A percentile compares a stretch with the other conserved stretches of the same genome.
phyloP scores from a whole-genome alignment of 2,329 filamentous ascomycete genomes.

The Ophiosphaerella korrae region DNA sequence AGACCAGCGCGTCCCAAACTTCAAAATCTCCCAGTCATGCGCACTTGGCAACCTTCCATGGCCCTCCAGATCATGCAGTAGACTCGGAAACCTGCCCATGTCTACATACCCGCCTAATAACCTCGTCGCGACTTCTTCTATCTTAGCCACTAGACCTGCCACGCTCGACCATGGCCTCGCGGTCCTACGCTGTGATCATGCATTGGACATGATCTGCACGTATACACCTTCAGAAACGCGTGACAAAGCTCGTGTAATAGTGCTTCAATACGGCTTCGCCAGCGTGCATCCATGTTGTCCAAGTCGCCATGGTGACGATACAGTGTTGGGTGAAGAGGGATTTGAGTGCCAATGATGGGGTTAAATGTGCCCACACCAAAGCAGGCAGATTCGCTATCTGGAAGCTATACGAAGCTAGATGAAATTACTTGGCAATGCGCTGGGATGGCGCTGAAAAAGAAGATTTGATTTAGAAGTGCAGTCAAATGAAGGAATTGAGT shows the following conservation, averaged over 20 bases:
- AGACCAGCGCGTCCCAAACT: background rate
- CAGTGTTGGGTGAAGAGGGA: conserved; percentile 15
- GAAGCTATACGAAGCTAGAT: conserved; percentile 12
- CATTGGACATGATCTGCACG: conserved; percentile 16
- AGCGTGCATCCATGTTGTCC: conserved; percentile 1
- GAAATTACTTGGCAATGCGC: conserved; percentile 8
- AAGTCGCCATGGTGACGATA: conserved; percentile 10
- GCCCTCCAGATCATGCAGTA: conserved; percentile 15
- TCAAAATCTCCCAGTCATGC: conserved; percentile 17
- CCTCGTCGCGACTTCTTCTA: conserved; percentile 21
- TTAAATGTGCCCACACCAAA: conserved; percentile 19
- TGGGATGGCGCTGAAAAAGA: conserved; percentile 14
- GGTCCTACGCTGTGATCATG: conserved; percentile 6
- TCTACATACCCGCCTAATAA: conserved; percentile 17
- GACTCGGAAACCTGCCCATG: conserved; percentile 16
- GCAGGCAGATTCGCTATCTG: conserved; percentile 6
- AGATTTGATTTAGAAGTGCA: conserved; percentile 13
- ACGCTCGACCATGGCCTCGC: conserved; percentile 23
- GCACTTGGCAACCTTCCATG: conserved; percentile 13
- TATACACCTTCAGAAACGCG: conserved; percentile 20
- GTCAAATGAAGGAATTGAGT: conserved; percentile 12
- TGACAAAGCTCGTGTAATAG: conserved; percentile 25
- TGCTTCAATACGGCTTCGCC: conserved; percentile 13
- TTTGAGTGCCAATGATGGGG: conserved; percentile 16
- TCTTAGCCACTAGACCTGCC: conserved; percentile 21